Conservation (phyloP, 1,284 basidiomycete species). For the Neonothopanus nambi region DNA sequence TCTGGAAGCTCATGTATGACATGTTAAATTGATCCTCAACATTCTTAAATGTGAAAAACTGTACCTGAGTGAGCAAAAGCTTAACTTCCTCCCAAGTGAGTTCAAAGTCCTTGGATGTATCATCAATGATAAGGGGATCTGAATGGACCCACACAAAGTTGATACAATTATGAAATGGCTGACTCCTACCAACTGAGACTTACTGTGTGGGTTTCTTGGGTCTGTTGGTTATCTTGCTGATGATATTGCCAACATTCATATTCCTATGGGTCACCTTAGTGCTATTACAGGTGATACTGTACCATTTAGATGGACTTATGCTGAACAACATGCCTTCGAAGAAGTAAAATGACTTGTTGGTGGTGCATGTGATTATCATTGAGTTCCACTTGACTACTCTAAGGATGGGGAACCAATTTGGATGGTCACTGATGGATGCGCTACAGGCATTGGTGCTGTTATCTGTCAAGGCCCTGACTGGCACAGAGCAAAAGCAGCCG, state of each 20-base stretch:
- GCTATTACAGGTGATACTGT: too few species aligned
- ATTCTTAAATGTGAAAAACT: constrained; percentile 25
- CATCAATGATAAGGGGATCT: constrained; percentile 35
- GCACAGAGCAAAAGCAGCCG: constrained; percentile 17
- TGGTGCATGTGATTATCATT: neutral
- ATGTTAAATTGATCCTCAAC: constrained; percentile 24
- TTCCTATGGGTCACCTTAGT: constrained; percentile 24
- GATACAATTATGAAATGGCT: too few species aligned
- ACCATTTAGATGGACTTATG: constrained; percentile 20
- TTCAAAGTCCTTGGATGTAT: constrained; percentile 34
- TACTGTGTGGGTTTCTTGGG: constrained; percentile 20
- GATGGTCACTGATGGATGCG: constrained; percentile 27
- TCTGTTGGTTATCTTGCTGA: constrained; percentile 20
- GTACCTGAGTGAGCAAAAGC: constrained; percentile 28
- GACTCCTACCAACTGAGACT: too few species aligned
- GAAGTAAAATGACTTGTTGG: constrained; percentile 16
- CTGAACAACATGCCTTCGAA: constrained; percentile 25
- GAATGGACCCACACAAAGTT: too few species aligned
- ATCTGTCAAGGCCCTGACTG: constrained; percentile 24
- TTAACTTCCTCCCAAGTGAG: constrained; percentile 26
- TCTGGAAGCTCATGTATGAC: constrained; percentile 27
- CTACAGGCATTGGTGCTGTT: constrained; percentile 19
- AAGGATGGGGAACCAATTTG: constrained; percentile 13
- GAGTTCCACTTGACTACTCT: neutral
- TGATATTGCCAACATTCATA: constrained; percentile 14